Evolutionary conservation across 2,329 filamentous ascomycete species (phyloP), one percentile per base, ranked within the genome.

Genomic region (Ascochyta pisi): DNA sequence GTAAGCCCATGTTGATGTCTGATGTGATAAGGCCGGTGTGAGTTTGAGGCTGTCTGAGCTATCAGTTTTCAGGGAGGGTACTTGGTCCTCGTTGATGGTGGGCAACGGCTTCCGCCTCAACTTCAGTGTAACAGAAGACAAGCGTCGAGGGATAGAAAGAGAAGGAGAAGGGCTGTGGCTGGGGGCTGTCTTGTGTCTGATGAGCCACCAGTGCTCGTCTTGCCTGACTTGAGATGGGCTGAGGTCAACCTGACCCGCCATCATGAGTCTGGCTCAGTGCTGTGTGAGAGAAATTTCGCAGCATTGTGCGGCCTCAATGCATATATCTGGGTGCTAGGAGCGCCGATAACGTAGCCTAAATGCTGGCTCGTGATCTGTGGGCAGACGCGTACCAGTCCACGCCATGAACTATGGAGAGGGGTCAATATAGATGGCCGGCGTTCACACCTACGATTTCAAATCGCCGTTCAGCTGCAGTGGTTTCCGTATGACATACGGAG

Each of bases 21-120:
- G 12, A 19, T 16, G 35, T 12, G 29, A 8, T 38, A 26, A 8
- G 8, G 19, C n/a, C 4, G n/a, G 8, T 24, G 22, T 15, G 27
- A 46, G 35, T 22, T 13, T 41, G n/a, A 47, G 53, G 33, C 40
- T 42, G 26, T 38, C 46, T 9, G 52, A 49, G 23, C 47, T 56
- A 16, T 23, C 15, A 33, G 22, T 56, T 24, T 26, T 43, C 16
- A 50, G 9, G 3, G 53, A 38, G 8, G 24, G 15, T n/a, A 31
- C 19, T 8, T 26, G 34, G 19, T 56, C 38, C 26, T 56, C 53
- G 5, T 37, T 45, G 29, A 47, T 47, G 3, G 41, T 33, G 8
- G 41, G 37, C 16, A 50, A 41, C 7, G 42, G 47, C 24, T 16
- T 46, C 15, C 31, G 35, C 31, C 12, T 6, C 4, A 19, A 15